phyloP scores from a whole-genome alignment of 2,329 filamentous ascomycete genomes.

The Mollisia scopiformis region DNA sequence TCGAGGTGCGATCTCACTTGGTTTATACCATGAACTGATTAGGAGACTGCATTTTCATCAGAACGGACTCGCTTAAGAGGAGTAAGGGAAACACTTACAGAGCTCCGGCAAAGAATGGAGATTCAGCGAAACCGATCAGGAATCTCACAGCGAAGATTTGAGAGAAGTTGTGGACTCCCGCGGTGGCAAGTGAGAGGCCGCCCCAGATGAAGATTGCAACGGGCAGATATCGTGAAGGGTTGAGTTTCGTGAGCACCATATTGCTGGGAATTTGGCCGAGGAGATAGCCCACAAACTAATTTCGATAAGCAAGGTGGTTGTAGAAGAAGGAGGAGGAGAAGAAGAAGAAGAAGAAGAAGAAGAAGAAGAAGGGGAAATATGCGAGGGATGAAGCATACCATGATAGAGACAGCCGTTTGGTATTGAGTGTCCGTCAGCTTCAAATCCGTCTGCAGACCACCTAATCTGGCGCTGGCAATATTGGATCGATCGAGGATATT shows the following conservation, averaged over 20 bases:
- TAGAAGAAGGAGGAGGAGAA: no score
- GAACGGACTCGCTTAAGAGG: slow-evolving; percentile 14
- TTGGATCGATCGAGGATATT: slow-evolving; percentile 39
- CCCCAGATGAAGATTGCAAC: slow-evolving; percentile 42
- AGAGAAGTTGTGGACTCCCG: slow-evolving; percentile 36
- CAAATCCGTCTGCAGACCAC: slow-evolving; percentile 23
- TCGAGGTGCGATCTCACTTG: slow-evolving; percentile 47
- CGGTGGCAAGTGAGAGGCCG: slow-evolving; percentile 46
- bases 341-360: no score
- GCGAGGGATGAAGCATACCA: slow-evolving; percentile 30
- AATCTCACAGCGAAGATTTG: slow-evolving; percentile 31
- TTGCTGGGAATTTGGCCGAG: slow-evolving; percentile 43
- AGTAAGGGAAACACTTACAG: slow-evolving; percentile 40
- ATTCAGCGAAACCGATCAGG: slow-evolving; percentile 34
- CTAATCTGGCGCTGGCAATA: slow-evolving; percentile 22
- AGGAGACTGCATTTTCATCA: slow-evolving; percentile 45
- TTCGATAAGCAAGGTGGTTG: neutral
- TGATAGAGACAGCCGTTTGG: slow-evolving; percentile 18
- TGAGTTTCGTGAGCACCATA: slow-evolving; percentile 40
- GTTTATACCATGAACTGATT: slow-evolving; percentile 45
- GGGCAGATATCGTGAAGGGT: slow-evolving; percentile 36
- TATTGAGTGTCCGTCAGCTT: slow-evolving; percentile 46
- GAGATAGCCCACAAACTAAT: slow-evolving; percentile 34
- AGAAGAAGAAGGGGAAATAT: no score
- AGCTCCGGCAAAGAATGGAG: slow-evolving; percentile 52